Evolutionary conservation across 192 early-diverging fungal species (phyloP), one percentile per base, ranked within the genome.

Genomic region (Linnemannia exigua): DNA sequence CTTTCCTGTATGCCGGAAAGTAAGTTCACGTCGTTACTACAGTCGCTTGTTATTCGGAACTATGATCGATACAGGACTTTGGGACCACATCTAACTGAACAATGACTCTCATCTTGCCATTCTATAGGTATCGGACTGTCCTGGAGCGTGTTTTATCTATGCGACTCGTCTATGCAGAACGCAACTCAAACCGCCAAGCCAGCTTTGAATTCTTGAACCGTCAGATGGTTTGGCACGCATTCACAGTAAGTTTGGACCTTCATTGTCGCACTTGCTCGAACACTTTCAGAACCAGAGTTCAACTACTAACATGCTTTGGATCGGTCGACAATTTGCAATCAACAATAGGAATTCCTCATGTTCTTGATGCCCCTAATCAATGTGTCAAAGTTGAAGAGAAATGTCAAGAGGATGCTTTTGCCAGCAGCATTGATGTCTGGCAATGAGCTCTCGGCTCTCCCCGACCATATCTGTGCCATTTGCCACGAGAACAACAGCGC

Each of bases 161-260:
- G 94, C 91, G 96, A 44, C 89, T 99, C 25, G 96, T 98, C 8
- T 96, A 95, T 81, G 91, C 91, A 25, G 92, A 94, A 28, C 92
- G 94, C 33, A 95, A 95, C 67, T 88, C 95, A 71, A 87, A 92
- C 46, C 91, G 96, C 58, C 92, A 93, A 75, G 94, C 98, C 41
- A 96, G 94, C 82, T 97, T 96, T 81, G 97, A 99, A 82, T 98
- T 96, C 80, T 90, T 99, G 82, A 99, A 98, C 82, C 92, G 97
- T 20, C 96, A 99, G 89, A 91, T 98, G 77, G 96, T 97, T 37
- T 99, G 96, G 96, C 94, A 97, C 35, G 95, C 96, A 66, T 97
- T 97, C 76, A 96, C 96, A 36, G 95, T 95, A 93, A 73, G 90
- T 63, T 63, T 25, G 8, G 12, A 31, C 8, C 5, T 25, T 31